Base-by-base conservation (phyloP, 2,329 filamentous ascomycete species). In the Aureobasidium uvarum region DNA sequence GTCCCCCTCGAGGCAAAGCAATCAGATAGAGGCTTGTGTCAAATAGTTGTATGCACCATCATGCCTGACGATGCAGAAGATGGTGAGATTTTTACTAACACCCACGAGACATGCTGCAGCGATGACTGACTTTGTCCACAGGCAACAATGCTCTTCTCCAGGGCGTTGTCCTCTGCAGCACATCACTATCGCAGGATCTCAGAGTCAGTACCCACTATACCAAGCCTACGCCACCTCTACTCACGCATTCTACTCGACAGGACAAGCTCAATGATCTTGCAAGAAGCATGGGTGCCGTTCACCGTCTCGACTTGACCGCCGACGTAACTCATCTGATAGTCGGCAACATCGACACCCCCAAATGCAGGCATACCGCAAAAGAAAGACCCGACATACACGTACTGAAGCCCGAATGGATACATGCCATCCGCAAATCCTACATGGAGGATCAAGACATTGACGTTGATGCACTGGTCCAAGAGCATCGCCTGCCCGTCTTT, bases 271-370 rank as follows among this genome's bases (percentile, higher is more conserved):
- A 85, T 18, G 77, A 82, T 56, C 85, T 87, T 67, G 90, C 90
- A 20, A 78, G 82, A 68, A 86, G 96, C 74, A 92, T 99, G 81
- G 95, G 95, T 69, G 95, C 93, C 59, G 78, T 85, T 67, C 90
- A 96, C 82, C 92, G 90, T 72, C 89, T 92, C 76, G 93, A 99
- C 76, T 86, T 99, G 51, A 98, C 93, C n/a, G 91, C 90, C 65
- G 92, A 97, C 76, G 92, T 96, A 55, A 98, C 95, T 5, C 95
- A 99, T 79, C 86, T 99, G 54, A 85, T 99, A 68, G 91, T 96
- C 68, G 95, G 93, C 75, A 88, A 90, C 72, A 90, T 92, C 72
- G 86, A 94, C 74, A 98, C 94, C 0, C 86, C 90, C 58, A 99
- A 99, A 77, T 99, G 99, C 78, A 89, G 88, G 76, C 96, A 96